Base-by-base conservation (phyloP, 2,329 filamentous ascomycete genomes). In the Paracamarosporium sp. region DNA sequence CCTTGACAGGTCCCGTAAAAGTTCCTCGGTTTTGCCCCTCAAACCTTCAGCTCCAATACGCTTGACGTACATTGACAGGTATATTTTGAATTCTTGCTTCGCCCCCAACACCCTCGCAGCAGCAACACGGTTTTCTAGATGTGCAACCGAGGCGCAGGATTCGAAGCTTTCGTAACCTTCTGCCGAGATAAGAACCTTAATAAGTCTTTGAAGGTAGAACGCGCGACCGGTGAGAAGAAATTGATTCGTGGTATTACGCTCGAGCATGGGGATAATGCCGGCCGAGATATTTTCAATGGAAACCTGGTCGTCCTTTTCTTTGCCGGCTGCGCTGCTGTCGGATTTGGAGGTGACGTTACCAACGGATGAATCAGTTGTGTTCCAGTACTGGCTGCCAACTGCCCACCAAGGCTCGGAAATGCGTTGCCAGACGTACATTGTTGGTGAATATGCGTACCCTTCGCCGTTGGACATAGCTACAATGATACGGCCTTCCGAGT, bases 401-500 rank as follows among this genome's bases (percentile, higher is more conserved):
- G 94, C 94, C 93, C 95, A 99, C 95, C 95, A 99, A 1, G 92
- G 86, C 74, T 99, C 96, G 2, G 93, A 96, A n/a, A 99, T 83
- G 9, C 93, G 88, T 76, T 98, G 94, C 95, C 95, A 99, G 7
- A 88, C 86, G 76, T 88, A 94, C 89, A 99, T 91, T 17, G 85
- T 84, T 0, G 90, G 86, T 1, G 91, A 91, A 77, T 99, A 99
- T 52, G 89, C 89, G 77, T 93, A 99, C 1, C 95, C 95, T 68
- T 99, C 94, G 20, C 95, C 95, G 67, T 97, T 98, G 24, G 90
- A 95, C 57, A 99, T 83, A 0, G 92, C 95, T n/a, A 98, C 86
- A 24, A 98, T 84, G 20, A 98, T 85, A 43, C 92, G 86, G 1
- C 95, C 96, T 53, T 88, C 89, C 0, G 91, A 92, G 75, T 97